Percentiles rank a stretch among this genome's conserved stretches.
Evolutionary conservation across 2,329 filamentous ascomycete species (phyloP).

Genomic region (Waltergamsia citrina): DNA sequence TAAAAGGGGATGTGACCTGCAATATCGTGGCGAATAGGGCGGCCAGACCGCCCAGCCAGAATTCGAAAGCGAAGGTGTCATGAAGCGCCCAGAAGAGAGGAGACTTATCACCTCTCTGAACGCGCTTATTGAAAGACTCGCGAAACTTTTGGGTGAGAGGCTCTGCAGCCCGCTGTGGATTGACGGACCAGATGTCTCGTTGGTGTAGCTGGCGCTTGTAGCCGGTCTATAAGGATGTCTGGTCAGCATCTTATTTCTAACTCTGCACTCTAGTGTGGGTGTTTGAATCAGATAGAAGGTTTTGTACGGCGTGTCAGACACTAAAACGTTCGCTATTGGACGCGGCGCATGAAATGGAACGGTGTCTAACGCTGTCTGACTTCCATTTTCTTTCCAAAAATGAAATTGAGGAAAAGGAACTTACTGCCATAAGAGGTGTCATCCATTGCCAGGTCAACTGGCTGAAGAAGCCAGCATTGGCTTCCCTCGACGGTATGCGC

Average conservation of each 20-base stretch:
- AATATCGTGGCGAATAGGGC: constrained; percentile 64
- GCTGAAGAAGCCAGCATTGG: constrained; percentile 66
- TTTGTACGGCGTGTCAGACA: background rate
- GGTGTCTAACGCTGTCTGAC: too few species aligned
- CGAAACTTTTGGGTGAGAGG: constrained; percentile 58
- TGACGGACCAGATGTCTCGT: constrained; percentile 83
- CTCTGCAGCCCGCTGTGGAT: constrained; percentile 67
- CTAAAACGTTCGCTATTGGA: too few species aligned
- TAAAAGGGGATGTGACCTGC: constrained; percentile 77
- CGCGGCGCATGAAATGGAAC: too few species aligned
- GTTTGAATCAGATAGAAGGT: background rate
- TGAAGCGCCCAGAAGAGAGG: constrained; percentile 74
- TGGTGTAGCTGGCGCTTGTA: constrained; percentile 77
- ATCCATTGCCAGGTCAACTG: constrained; percentile 83
- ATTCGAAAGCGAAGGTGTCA: constrained; percentile 78
- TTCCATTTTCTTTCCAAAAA: too few species aligned
- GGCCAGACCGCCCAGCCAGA: constrained; percentile 74
- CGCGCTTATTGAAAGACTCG: constrained; percentile 59
- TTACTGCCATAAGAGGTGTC: constrained; percentile 70
- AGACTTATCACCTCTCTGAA: constrained; percentile 57
- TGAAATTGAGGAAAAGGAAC: constrained; percentile 16
- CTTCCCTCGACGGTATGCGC: constrained; percentile 52
- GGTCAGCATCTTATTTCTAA: constrained; percentile 2
- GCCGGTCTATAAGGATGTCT: constrained; percentile 46
- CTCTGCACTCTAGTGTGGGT: too few species aligned